Evolutionary conservation across 768 basidiomycete species (phyloP).

Genomic region (Amanita subjunquillea): DNA sequence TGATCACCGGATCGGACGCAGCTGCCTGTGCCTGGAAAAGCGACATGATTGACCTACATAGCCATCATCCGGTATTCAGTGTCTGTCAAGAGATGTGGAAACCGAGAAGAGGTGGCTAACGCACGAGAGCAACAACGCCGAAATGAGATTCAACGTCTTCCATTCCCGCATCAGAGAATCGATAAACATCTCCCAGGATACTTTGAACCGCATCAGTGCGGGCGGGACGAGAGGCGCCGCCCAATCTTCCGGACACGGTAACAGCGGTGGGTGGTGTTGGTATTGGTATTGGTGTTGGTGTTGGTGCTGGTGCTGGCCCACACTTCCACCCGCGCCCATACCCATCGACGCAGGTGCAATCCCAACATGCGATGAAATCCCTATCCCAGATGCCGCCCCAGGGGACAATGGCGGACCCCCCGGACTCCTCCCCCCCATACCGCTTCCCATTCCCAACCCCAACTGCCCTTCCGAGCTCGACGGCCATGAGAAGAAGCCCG

Average conservation of each 20-base stretch:
- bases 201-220: constrained; percentile 17
- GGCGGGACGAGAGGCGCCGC: constrained; percentile 45
- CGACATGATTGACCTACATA: too few species aligned
- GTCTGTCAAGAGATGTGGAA: not conserved
- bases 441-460: not conserved
- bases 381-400: not conserved
- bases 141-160: constrained; percentile 4
- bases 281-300: not conserved
- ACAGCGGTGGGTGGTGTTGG: constrained; percentile 8
- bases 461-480: not conserved
- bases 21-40: not conserved
- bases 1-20: not conserved
- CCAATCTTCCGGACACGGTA: constrained; percentile 48
- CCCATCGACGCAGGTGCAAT: constrained; percentile 4
- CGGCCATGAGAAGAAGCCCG: not conserved
- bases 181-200: constrained; percentile 3
- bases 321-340: not conserved
- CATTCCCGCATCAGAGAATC: constrained; percentile 1
- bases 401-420: not conserved
- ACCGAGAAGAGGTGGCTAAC: not conserved
- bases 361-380: not conserved
- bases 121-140: not conserved
- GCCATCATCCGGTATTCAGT: not conserved
- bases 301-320: not conserved
- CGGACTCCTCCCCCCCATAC: not conserved